Base-by-base conservation (phyloP, 2,329 filamentous ascomycete species). In the Alternaria consortialis region DNA sequence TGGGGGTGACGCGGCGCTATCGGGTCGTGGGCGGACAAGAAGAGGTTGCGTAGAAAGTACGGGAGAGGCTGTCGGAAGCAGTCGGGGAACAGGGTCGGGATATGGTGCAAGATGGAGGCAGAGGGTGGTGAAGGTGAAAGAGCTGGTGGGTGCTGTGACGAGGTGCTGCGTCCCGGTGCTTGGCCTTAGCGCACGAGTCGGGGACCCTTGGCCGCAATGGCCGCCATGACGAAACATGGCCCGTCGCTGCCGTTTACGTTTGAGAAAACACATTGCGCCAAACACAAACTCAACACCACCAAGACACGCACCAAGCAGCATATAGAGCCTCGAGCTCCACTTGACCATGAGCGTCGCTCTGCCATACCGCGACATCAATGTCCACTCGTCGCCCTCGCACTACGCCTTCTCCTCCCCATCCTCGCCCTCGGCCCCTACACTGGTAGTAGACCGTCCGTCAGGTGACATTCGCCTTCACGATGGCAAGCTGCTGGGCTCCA, bases 371-470 rank as follows among this genome's bases (percentile, higher is more conserved):
- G 95, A 99, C 84, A 96, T 98, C 84, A 99, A 98, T 80, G 89
- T 99, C 79, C 93, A 97, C 80, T 91, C 93, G 68, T 93, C 94
- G 53, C 86, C 92, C 72, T 92, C 94, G 73, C 91, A 95, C 77
- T 99, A 99, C 84, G 92, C 93, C 72, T 99, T 99, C 81, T 94
- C 92, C 39, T 99, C 95, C 29, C 95, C 95, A 29, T 98, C 95
- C 0, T 94, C 93, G 4, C 93, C 94, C 63, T 89, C 94, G 80
- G 91, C 94, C 29, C 93, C 92, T 13, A 92, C 93, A 9, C 85
- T 99, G 53, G 88, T 97, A 13, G 87, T 99, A 67, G 95, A 98
- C 75, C 88, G 95, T 55, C 95, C 95, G 9, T 95, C 93, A 13
- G 95, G 95, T 63, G 94, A 98, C 80, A 82, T 98, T 53, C 88